Conservation (phyloP, 1,284 basidiomycete species). For the Sphagnurus paluster region DNA sequence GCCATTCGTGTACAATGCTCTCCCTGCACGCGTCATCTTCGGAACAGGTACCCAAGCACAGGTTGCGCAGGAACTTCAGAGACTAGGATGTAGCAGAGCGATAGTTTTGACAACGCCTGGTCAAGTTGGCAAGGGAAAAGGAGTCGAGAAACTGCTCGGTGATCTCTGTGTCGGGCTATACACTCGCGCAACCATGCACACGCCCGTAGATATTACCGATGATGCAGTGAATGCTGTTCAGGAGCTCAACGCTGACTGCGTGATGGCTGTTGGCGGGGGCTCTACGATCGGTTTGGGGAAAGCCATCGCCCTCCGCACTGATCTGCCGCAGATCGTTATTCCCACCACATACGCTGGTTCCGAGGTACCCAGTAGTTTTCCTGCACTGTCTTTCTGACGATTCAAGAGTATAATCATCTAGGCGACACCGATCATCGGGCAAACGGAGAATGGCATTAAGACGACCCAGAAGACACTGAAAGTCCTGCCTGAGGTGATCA, state of each 20-base stretch:
- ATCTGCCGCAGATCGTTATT: constrained; percentile 43
- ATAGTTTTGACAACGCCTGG: constrained; percentile 37
- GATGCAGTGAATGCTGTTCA: constrained; percentile 33
- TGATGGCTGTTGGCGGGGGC: constrained; percentile 44
- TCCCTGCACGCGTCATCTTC: constrained; percentile 42
- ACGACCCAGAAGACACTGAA: constrained; percentile 40
- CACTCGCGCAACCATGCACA: constrained; percentile 45
- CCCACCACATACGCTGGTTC: constrained; percentile 48
- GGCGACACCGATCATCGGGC: constrained; percentile 43
- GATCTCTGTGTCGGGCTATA: constrained; percentile 29
- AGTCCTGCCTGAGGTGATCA: constrained; percentile 43
- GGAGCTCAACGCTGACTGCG: constrained; percentile 36
- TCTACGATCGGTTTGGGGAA: constrained; percentile 45
- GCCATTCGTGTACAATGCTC: constrained; percentile 37
- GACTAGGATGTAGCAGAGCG: constrained; percentile 32
- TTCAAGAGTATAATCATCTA: no score
- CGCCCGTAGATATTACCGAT: constrained; percentile 39
- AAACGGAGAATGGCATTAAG: constrained; percentile 43
- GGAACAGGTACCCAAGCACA: constrained; percentile 37
- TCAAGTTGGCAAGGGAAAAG: constrained; percentile 29
- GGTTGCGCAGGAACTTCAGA: constrained; percentile 35
- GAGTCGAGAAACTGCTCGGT: constrained; percentile 25
- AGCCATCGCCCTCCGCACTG: constrained; percentile 40
- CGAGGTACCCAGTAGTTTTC: constrained; percentile 27
- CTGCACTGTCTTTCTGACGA: no score